These are phyloP conservation scores for Dendrobium catenatum DNA, from an alignment of 106 monocot species.

Conservation along the genomic window DNA sequence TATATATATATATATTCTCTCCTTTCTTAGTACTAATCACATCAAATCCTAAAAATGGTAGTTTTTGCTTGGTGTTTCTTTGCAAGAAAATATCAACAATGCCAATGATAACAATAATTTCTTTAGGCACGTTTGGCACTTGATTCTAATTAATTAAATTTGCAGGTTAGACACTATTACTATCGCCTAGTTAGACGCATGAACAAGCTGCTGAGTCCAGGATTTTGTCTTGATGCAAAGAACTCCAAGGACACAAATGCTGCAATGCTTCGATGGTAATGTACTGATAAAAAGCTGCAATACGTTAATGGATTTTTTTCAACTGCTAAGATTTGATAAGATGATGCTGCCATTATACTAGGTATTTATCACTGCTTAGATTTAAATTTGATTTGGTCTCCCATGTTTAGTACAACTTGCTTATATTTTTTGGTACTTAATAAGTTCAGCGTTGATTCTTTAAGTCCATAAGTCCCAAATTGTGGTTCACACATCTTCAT, in stretches of 20 bases:
- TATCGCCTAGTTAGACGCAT: conserved; percentile 98
- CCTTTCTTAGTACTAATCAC: background rate
- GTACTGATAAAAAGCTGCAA: background rate
- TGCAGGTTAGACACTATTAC: conserved; percentile 98
- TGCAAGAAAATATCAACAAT: background rate
- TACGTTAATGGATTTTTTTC: background rate
- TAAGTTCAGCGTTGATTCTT: too few relatives aligned
- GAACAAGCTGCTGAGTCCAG: conserved; percentile 94
- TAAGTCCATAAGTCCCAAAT: too few relatives aligned
- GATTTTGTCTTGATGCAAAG: conserved; percentile 83
- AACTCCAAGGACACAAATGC: conserved; percentile 96
- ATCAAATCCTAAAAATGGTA: background rate
- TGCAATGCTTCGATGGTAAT: conserved; percentile 98
- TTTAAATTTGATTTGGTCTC: background rate
- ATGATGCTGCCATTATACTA: background rate
- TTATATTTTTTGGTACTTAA: too few relatives aligned
- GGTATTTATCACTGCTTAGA: background rate
- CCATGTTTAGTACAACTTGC: too few relatives aligned
- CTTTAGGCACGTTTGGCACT: background rate
- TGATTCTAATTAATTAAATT: background rate
- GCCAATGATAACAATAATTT: background rate
- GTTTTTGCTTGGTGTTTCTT: background rate
- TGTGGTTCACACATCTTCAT: too few relatives aligned
- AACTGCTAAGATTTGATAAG: background rate
- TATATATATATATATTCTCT: too few relatives aligned